phyloP scores from a whole-genome alignment of 2,329 filamentous ascomycete species.

The Microcyclosporella mali region DNA sequence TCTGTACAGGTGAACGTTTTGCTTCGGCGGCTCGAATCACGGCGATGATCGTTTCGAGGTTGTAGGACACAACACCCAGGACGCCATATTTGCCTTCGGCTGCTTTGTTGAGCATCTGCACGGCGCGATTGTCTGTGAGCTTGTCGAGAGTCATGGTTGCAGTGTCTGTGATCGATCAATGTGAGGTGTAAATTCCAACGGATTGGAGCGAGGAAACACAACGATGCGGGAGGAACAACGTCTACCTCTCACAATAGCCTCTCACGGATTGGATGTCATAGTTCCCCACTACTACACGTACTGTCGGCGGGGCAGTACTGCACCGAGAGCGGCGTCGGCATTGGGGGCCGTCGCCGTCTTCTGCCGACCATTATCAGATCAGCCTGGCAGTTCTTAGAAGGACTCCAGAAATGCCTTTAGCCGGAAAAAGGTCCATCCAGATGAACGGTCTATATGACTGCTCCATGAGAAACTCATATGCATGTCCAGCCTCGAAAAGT shows the following conservation, averaged over 20 bases:
- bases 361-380: too few species aligned
- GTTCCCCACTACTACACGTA: background rate
- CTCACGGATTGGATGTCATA: background rate
- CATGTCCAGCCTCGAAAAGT: too few species aligned
- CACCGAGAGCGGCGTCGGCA: conserved; percentile 1
- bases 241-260: background rate
- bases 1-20: conserved; percentile 61
- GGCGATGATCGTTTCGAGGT: conserved; percentile 64
- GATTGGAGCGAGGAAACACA: background rate
- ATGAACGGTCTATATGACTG: too few species aligned
- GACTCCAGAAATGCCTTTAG: too few species aligned
- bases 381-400: too few species aligned
- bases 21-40: conserved; percentile 63
- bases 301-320: background rate
- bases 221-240: background rate
- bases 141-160: conserved; percentile 17
- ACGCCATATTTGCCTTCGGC: conserved; percentile 31
- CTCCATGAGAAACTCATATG: too few species aligned
- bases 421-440: too few species aligned
- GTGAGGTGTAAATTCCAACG: background rate
- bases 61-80: conserved; percentile 31
- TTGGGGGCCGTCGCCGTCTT: too few species aligned
- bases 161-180: background rate
- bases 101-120: conserved; percentile 29
- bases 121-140: conserved; percentile 27